Evolutionary conservation across 1,284 basidiomycete genomes (phyloP).

Genomic region (Rhodotorula sp.): DNA sequence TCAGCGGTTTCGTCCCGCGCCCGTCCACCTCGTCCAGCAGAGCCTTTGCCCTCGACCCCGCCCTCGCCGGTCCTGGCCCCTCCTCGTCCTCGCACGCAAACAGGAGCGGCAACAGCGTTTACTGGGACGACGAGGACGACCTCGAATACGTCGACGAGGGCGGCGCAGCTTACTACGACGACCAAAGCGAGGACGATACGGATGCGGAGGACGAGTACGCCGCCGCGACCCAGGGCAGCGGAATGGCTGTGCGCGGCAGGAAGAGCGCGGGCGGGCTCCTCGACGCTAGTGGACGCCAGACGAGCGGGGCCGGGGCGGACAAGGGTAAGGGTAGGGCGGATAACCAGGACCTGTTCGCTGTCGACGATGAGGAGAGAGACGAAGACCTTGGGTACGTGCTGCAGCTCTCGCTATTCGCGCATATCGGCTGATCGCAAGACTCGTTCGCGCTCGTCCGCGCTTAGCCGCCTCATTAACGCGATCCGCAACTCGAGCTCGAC

Average conservation of each 20-base stretch:
- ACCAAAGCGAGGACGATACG: slow-evolving; percentile 28
- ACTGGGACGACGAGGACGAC: slow-evolving; percentile 24
- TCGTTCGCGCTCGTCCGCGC: fast-evolving
- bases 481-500: slow-evolving; percentile 59
- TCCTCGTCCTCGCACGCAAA: slow-evolving; percentile 1
- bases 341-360: slow-evolving; percentile 13
- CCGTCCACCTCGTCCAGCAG: neutral
- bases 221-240: neutral
- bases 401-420: neutral
- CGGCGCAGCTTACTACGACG: neutral
- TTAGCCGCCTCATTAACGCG: slow-evolving; percentile 64
- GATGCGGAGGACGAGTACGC: slow-evolving; percentile 39
- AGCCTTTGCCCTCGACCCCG: slow-evolving; percentile 33
- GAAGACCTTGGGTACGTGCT: slow-evolving; percentile 30
- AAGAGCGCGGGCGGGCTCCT: neutral
- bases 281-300: neutral
- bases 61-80: slow-evolving; percentile 7
- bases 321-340: slow-evolving; percentile 22
- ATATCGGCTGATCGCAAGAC: too few species aligned
- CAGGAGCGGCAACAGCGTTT: neutral
- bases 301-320: neutral
- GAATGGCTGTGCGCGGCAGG: slow-evolving; percentile 1
- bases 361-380: slow-evolving; percentile 9
- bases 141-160: neutral
- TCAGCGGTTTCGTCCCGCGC: slow-evolving; percentile 15